Evolutionary conservation across 768 basidiomycete genomes (phyloP).

Genomic region (Lactarius vividus): DNA sequence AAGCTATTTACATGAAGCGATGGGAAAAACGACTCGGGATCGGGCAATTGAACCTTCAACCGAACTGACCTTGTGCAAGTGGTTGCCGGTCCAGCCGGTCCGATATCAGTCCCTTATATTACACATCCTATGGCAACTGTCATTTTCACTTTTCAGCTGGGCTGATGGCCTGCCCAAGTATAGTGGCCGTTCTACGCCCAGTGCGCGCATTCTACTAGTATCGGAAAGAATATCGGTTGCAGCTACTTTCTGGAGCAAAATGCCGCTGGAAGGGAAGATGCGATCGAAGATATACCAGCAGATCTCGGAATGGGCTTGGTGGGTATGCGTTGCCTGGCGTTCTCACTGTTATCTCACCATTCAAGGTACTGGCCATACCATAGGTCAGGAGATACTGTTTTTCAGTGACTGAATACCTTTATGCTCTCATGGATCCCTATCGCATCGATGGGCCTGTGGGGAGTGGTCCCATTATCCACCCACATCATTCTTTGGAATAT

Average conservation of each 20-base stretch:
- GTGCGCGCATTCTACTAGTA: not conserved
- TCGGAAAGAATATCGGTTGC: not conserved
- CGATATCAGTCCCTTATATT: not conserved
- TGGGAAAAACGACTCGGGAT: too few relatives aligned
- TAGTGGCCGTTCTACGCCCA: not conserved
- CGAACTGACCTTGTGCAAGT: too few relatives aligned
- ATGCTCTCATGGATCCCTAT: not conserved
- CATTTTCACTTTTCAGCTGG: not conserved
- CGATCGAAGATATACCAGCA: not conserved
- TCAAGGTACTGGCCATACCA: not conserved
- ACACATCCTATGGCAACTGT: not conserved
- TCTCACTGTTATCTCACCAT: not conserved
- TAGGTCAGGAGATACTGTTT: not conserved
- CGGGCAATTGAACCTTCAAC: too few relatives aligned
- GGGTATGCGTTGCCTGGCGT: not conserved
- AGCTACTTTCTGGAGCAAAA: not conserved
- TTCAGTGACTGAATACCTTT: not conserved
- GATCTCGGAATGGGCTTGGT: not conserved
- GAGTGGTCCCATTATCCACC: not conserved
- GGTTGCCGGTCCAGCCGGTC: not conserved
- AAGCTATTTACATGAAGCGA: too few relatives aligned
- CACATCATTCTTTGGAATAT: slow-evolving; percentile 21
- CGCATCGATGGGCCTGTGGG: slow-evolving; percentile 4
- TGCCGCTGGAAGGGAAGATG: not conserved
- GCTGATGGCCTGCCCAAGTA: not conserved